Evolutionary conservation across 2,329 filamentous ascomycete genomes (phyloP).

Genomic region (Kalmusia sp.): DNA sequence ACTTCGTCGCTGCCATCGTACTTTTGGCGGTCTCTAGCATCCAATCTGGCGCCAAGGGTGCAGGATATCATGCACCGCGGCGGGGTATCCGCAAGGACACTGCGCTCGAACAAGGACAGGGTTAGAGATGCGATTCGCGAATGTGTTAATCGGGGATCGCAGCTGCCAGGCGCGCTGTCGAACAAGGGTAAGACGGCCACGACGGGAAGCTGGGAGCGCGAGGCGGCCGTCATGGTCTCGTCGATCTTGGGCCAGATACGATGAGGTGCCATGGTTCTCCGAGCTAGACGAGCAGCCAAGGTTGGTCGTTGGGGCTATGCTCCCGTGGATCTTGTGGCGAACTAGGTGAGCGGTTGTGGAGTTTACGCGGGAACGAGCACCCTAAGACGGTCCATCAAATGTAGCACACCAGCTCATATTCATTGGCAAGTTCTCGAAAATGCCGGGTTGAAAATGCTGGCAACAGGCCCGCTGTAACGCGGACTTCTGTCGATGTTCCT

Average conservation of each 20-base stretch:
- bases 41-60: slow-evolving; percentile 76
- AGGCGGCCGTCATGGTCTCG: slow-evolving; percentile 93
- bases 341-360: too few relatives aligned
- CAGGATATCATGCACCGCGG: slow-evolving; percentile 85
- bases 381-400: neutral
- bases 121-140: slow-evolving; percentile 81
- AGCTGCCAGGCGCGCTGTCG: slow-evolving; percentile 65
- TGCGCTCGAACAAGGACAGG: slow-evolving; percentile 75
- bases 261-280: slow-evolving; percentile 14
- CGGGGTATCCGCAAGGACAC: slow-evolving; percentile 81
- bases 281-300: too few relatives aligned
- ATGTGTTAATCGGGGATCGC: slow-evolving; percentile 80
- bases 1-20: slow-evolving; percentile 86
- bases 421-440: too few relatives aligned
- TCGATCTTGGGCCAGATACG: slow-evolving; percentile 69
- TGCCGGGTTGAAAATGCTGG: neutral
- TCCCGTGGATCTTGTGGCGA: too few relatives aligned
- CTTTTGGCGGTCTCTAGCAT: slow-evolving; percentile 91
- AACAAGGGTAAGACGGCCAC: slow-evolving; percentile 54
- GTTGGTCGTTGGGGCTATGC: too few relatives aligned
- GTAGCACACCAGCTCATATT: neutral
- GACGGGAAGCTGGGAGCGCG: slow-evolving; percentile 77
- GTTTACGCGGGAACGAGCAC: too few relatives aligned
- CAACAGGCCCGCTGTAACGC: neutral
- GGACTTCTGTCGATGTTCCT: slow-evolving; percentile 14